These are phyloP conservation scores for Boechera divaricarpa DNA, from an alignment of 345 rosid genomes.

Conservation along the genomic window DNA sequence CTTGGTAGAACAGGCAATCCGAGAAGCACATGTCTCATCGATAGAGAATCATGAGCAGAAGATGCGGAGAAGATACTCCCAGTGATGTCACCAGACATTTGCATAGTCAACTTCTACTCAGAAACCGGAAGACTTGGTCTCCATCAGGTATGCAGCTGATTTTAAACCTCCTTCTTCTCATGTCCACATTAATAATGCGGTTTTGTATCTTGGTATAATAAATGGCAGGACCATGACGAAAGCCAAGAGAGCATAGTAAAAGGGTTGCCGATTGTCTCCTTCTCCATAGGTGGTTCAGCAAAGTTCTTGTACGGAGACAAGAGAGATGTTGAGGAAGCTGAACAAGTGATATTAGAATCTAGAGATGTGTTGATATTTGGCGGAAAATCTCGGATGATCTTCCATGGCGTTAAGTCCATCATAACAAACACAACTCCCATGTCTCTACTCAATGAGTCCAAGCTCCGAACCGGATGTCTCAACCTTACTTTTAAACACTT, in stretches of 20 bases:
- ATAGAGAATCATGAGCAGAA: constrained; percentile 13
- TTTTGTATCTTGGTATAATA: neutral
- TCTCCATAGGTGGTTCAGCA: constrained; percentile 64
- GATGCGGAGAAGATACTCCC: constrained; percentile 55
- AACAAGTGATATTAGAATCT: constrained; percentile 51
- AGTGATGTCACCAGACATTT: constrained; percentile 58
- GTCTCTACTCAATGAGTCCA: constrained; percentile 45
- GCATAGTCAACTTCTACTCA: constrained; percentile 66
- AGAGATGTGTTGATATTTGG: constrained; percentile 69
- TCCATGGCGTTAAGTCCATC: constrained; percentile 62
- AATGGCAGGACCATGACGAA: constrained; percentile 66
- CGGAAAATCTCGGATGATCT: constrained; percentile 60
- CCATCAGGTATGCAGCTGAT: constrained; percentile 54
- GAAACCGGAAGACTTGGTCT: constrained; percentile 64
- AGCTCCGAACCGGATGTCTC: constrained; percentile 59
- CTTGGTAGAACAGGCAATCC: constrained; percentile 54
- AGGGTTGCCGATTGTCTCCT: constrained; percentile 65
- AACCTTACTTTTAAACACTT: constrained; percentile 51
- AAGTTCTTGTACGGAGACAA: constrained; percentile 56
- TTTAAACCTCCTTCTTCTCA: neutral
- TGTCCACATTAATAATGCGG: neutral
- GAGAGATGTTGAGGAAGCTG: constrained; percentile 51
- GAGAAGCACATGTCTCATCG: constrained; percentile 47
- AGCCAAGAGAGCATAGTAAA: constrained; percentile 48
- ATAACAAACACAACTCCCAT: constrained; percentile 52